Conservation (phyloP, 2,329 filamentous ascomycete species). For the Colletotrichum kahawae region DNA sequence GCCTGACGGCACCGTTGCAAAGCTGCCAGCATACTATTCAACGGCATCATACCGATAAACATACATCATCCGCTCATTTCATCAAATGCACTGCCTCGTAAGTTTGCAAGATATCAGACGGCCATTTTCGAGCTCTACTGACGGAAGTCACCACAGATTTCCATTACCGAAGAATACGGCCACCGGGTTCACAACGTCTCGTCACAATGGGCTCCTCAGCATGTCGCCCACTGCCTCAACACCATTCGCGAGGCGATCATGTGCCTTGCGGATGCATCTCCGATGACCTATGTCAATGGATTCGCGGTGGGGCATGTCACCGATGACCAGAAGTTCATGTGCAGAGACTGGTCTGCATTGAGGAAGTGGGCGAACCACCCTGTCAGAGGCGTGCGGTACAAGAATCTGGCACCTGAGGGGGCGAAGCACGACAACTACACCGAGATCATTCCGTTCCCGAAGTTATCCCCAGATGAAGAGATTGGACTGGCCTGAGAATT, state of each 20-base stretch:
- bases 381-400: background rate
- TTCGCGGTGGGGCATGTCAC: slow-evolving; percentile 4
- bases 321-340: slow-evolving; percentile 7
- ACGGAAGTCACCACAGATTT: background rate
- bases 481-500: background rate
- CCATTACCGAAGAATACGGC: slow-evolving; percentile 7
- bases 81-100: slow-evolving; percentile 12
- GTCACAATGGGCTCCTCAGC: slow-evolving; percentile 3
- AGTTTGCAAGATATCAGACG: rapidly evolving
- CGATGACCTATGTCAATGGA: slow-evolving; percentile 7
- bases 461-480: background rate
- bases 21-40: slow-evolving; percentile 5
- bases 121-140: background rate
- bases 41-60: slow-evolving; percentile 2
- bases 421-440: slow-evolving; percentile 1
- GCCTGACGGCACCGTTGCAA: background rate
- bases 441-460: slow-evolving; percentile 2
- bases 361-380: slow-evolving; percentile 6
- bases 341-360: slow-evolving; percentile 5
- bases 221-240: slow-evolving; percentile 5
- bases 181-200: background rate
- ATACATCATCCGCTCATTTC: slow-evolving; percentile 11
- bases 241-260: slow-evolving; percentile 1
- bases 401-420: background rate
- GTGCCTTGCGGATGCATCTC: slow-evolving; percentile 3